These are phyloP conservation scores for Raphanus hybrid DNA, from an alignment of 441 rosid genomes.

Conservation along the genomic window DNA sequence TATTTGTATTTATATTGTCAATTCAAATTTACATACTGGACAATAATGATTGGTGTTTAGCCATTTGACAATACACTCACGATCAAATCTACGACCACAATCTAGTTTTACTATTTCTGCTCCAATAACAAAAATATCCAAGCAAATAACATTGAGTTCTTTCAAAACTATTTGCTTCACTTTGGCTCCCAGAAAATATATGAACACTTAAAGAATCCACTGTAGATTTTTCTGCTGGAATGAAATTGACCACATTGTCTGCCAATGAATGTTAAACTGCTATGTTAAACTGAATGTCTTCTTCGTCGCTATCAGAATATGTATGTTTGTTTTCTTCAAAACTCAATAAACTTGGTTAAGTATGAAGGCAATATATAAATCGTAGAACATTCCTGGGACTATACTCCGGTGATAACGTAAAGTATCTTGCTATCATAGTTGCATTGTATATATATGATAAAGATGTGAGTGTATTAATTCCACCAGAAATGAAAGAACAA, in stretches of 20 bases:
- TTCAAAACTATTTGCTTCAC: too few relatives aligned
- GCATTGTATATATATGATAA: not conserved
- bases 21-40: not conserved
- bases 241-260: not conserved
- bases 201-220: not conserved
- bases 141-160: too few relatives aligned
- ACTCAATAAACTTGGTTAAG: not conserved
- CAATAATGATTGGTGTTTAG: not conserved
- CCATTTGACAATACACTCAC: not conserved
- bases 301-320: not conserved
- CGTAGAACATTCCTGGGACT: not conserved
- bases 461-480: not conserved
- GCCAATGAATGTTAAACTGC: not conserved
- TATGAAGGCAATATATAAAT: not conserved
- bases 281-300: not conserved
- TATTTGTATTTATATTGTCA: not conserved
- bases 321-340: not conserved
- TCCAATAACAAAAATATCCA: too few relatives aligned
- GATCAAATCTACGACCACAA: not conserved
- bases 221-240: not conserved
- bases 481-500: not conserved
- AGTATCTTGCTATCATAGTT: not conserved
- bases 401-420: not conserved
- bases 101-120: not conserved
- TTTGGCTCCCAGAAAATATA: too few relatives aligned